Evolutionary conservation across 1,284 basidiomycete species (phyloP).

Genomic region (Cutaneotrichosporon cavernicola): DNA sequence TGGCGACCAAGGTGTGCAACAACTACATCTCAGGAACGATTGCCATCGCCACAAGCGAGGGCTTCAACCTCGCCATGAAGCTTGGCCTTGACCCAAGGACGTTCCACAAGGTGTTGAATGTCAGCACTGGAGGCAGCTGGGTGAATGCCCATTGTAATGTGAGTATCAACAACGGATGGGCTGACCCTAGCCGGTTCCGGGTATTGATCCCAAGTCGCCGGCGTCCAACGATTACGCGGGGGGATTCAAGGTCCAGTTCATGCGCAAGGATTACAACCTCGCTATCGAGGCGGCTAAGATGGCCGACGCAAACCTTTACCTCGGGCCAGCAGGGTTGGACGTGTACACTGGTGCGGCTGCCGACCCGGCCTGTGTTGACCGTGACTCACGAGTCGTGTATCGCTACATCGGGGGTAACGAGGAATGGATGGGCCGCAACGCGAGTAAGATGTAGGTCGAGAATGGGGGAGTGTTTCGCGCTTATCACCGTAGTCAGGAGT

Average conservation of each 20-base stretch:
- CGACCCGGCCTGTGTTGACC: conserved; percentile 14
- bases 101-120: conserved; percentile 12
- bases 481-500: neutral
- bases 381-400: conserved; percentile 16
- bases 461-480: neutral
- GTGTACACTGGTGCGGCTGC: conserved; percentile 10
- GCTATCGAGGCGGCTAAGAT: conserved; percentile 7
- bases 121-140: conserved; percentile 14
- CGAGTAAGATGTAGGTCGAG: neutral
- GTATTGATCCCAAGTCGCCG: conserved; percentile 11
- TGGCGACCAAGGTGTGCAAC: conserved; percentile 19
- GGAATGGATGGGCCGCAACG: conserved; percentile 7
- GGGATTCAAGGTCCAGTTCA: conserved; percentile 19
- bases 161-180: neutral
- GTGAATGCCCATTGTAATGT: conserved; percentile 16
- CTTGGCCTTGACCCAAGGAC: conserved; percentile 16
- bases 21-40: conserved; percentile 24
- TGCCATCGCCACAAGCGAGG: conserved; percentile 21
- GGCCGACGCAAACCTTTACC: conserved; percentile 7
- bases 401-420: conserved; percentile 16
- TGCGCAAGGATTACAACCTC: conserved; percentile 19
- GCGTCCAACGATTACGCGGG: conserved; percentile 11
- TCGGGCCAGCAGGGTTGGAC: conserved; percentile 13
- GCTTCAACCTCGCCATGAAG: conserved; percentile 20
- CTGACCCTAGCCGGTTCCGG: conserved; percentile 16